phyloP scores from a whole-genome alignment of 805 yeast species.

The Myxozyma kluyveri region DNA sequence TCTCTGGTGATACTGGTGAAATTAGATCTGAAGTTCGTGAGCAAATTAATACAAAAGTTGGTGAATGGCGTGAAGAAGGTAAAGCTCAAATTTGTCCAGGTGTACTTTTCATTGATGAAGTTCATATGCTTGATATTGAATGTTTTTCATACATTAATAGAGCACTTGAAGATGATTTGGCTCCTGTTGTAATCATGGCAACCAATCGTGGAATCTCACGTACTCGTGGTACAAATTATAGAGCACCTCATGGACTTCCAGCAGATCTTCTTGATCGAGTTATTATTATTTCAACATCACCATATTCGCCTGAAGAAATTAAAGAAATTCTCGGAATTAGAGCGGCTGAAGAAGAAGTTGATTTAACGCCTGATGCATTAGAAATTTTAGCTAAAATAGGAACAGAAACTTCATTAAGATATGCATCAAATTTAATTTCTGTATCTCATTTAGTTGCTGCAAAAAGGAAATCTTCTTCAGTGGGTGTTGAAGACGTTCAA shows the following conservation, averaged over 20 bases:
- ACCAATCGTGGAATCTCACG: slow-evolving; percentile 94
- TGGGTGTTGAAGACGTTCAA: slow-evolving; percentile 79
- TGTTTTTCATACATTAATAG: slow-evolving; percentile 92
- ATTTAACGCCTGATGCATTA: slow-evolving; percentile 74
- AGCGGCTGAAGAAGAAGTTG: slow-evolving; percentile 92
- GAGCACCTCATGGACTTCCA: slow-evolving; percentile 97
- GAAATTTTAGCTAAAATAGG: slow-evolving; percentile 88
- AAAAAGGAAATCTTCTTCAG: slow-evolving; percentile 68
- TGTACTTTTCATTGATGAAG: slow-evolving; percentile 95
- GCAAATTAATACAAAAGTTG: slow-evolving; percentile 93
- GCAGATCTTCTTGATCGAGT: slow-evolving; percentile 90
- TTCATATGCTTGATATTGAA: slow-evolving; percentile 96
- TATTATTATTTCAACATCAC: slow-evolving; percentile 81
- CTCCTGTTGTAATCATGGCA: slow-evolving; percentile 98
- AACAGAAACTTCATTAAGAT: slow-evolving; percentile 83
- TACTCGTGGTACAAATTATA: slow-evolving; percentile 89
- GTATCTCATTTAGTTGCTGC: slow-evolving; percentile 84
- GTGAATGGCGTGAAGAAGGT: slow-evolving; percentile 98
- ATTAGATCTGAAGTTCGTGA: slow-evolving; percentile 92
- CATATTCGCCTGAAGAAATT: slow-evolving; percentile 79
- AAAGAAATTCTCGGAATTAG: slow-evolving; percentile 82
- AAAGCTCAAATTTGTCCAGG: slow-evolving; percentile 97
- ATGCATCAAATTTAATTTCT: slow-evolving; percentile 85
- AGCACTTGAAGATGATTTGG: slow-evolving; percentile 92
- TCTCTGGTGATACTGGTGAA: slow-evolving; percentile 97